Conservation (phyloP, 2,329 filamentous ascomycete species). For the Cladophialophora exuberans region DNA sequence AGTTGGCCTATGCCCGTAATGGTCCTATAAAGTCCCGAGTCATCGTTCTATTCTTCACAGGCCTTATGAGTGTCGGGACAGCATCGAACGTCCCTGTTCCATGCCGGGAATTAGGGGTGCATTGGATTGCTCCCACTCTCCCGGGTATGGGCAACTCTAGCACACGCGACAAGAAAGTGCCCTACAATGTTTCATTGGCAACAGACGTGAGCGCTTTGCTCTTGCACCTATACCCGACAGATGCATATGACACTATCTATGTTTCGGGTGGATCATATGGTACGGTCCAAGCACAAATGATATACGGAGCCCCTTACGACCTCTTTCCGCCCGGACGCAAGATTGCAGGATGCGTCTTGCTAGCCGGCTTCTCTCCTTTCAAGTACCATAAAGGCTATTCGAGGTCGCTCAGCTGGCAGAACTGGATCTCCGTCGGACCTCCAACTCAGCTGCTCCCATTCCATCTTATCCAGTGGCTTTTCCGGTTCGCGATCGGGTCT, state of each 20-base stretch:
- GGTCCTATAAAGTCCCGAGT: neutral
- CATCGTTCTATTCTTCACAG: neutral
- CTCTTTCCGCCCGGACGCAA: slow-evolving; percentile 6
- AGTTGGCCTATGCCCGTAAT: slow-evolving; percentile 4
- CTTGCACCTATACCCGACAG: neutral
- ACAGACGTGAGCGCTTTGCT: neutral
- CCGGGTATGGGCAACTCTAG: slow-evolving; percentile 2
- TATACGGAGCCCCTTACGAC: neutral
- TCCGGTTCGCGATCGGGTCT: neutral
- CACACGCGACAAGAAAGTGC: slow-evolving; percentile 2
- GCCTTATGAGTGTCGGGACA: slow-evolving; percentile 8
- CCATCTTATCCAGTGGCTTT: neutral
- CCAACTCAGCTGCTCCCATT: neutral
- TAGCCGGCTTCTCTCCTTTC: neutral
- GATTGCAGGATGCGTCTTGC: slow-evolving; percentile 1
- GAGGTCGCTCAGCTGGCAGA: neutral
- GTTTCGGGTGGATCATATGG: neutral
- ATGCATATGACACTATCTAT: neutral
- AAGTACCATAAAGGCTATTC: neutral
- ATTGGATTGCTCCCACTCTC: slow-evolving; percentile 2
- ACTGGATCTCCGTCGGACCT: slow-evolving; percentile 4
- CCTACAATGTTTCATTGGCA: neutral
- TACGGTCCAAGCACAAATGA: slow-evolving; percentile 2
- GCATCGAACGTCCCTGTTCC: neutral
- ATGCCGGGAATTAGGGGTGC: slow-evolving; percentile 3